These are phyloP conservation scores for Meyerozyma athensensis DNA, from an alignment of 1,139 yeast genomes.

Conservation along the genomic window DNA sequence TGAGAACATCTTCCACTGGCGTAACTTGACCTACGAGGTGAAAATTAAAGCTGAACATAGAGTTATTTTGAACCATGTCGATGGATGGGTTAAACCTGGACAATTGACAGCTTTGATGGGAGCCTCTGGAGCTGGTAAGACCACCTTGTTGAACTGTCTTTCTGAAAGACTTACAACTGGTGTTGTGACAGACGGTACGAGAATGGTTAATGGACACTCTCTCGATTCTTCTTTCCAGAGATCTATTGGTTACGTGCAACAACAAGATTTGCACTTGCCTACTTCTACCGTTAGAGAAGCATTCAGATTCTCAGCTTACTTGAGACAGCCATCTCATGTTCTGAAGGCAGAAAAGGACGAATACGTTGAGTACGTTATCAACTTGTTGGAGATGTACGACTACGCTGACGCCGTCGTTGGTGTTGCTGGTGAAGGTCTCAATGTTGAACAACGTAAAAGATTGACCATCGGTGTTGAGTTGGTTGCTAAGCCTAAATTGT, in stretches of 20 bases:
- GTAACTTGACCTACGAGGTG: conserved; percentile 15
- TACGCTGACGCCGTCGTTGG: conserved; percentile 14
- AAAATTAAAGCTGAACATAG: conserved; percentile 16
- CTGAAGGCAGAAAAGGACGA: conserved; percentile 11
- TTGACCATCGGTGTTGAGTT: conserved; percentile 17
- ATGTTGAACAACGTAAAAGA: conserved; percentile 15
- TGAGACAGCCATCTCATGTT: conserved; percentile 10
- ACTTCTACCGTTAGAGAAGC: conserved; percentile 13
- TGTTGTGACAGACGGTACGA: conserved; percentile 10
- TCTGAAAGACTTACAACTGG: conserved; percentile 12
- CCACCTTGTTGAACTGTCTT: conserved; percentile 12
- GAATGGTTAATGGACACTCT: conserved; percentile 12
- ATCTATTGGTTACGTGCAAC: conserved; percentile 25
- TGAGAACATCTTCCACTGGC: conserved; percentile 16
- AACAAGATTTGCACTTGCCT: conserved; percentile 12
- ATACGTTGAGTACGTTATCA: conserved; percentile 11
- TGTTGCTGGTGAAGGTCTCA: conserved; percentile 13
- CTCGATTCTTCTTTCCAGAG: conserved; percentile 34
- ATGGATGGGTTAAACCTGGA: conserved; percentile 19
- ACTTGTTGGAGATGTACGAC: conserved; percentile 11
- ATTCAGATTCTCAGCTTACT: conserved; percentile 11
- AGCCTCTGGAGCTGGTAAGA: conserved; percentile 14
- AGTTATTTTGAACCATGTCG: conserved; percentile 15
- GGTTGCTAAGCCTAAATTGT: conserved; percentile 16
- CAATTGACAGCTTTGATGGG: conserved; percentile 16